Conservation (phyloP, 768 basidiomycete species). For the Mrakia blollopis region DNA sequence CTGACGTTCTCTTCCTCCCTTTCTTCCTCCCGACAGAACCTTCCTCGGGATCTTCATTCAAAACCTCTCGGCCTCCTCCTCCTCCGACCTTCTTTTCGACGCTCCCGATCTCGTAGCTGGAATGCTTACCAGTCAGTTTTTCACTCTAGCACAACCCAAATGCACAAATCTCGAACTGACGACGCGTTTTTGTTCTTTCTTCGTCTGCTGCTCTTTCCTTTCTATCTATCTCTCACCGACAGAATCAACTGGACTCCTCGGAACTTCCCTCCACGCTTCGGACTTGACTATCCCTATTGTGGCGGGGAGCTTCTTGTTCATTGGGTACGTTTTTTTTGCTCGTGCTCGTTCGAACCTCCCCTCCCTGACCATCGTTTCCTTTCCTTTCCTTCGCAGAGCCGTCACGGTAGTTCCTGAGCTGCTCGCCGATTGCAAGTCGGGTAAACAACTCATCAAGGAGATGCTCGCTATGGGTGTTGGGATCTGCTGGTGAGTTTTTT, state of each 20-base stretch:
- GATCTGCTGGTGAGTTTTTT: slow-evolving; percentile 13
- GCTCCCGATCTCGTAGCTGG: slow-evolving; percentile 65
- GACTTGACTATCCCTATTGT: slow-evolving; percentile 74
- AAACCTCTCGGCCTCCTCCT: slow-evolving; percentile 57
- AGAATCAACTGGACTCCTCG: slow-evolving; percentile 67
- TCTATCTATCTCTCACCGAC: no score
- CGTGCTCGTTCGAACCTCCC: background rate
- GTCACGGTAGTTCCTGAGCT: slow-evolving; percentile 51
- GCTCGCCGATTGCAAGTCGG: slow-evolving; percentile 72
- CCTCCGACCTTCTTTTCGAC: slow-evolving; percentile 16
- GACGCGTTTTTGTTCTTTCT: background rate
- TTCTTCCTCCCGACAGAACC: slow-evolving; percentile 60
- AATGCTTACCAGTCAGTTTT: slow-evolving; percentile 54
- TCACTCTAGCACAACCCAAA: no score
- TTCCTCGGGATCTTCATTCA: slow-evolving; percentile 62
- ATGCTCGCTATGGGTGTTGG: slow-evolving; percentile 47
- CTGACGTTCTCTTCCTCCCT: slow-evolving; percentile 45
- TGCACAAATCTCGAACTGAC: no score
- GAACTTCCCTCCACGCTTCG: slow-evolving; percentile 69
- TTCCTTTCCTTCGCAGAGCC: slow-evolving; percentile 76
- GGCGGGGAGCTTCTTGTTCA: slow-evolving; percentile 87
- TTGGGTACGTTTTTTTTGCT: slow-evolving; percentile 46
- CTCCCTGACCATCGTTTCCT: slow-evolving; percentile 54
- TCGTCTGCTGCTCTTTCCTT: background rate
- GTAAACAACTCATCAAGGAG: slow-evolving; percentile 84